Base-by-base conservation (phyloP, 352 stramenopile species). In the Pythium scleroteichum region DNA sequence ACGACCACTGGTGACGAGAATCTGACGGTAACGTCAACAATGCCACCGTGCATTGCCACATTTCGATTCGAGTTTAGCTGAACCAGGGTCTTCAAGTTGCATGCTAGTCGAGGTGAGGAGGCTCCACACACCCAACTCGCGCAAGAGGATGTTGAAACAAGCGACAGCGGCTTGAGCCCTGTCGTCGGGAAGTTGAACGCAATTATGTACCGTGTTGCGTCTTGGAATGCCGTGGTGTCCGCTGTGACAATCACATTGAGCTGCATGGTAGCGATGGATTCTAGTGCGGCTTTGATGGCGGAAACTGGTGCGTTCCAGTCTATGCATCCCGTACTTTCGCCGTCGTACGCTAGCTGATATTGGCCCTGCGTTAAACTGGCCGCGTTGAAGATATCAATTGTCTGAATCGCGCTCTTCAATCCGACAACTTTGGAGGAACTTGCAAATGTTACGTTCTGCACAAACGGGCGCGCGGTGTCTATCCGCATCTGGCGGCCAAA, bases 1-100 rank as follows among this genome's bases (percentile, higher is more conserved):
- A 89, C 68, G 20, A 79, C 54, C 2, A 89, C 69, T 1, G 83
- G 73, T 6, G 71, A 75, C 0, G 75, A 84, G 19, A 85, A 92
- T 3, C 65, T 53, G 9, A 90, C 80, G 0, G 76, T 20, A 0
- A 70, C 49, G 27, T 92, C 79, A 0, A 89, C 53, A 10, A 89
- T 65, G 4, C 83, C 83, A 0, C 68, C 55, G 5, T 66, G 72
- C 20, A 78, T 62, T 10, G 64, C 38, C 22, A 84, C 68, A 39
- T 82, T 64, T 1, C 54, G 57, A 50, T 86, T 81, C 13, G 70
- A 47, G 20, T 90, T 90, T 13, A 75, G 32, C 19, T 74, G 66
- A 1, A 92, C 51, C 9, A 84, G 52, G 24, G 33, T 62, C 2
- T 39, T 40, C 4, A 67, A 2, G 14, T 66, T 66, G 42, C 83